Base-by-base conservation (phyloP, 1,139 yeast species). In the Debaryomycetaceae sp. region DNA sequence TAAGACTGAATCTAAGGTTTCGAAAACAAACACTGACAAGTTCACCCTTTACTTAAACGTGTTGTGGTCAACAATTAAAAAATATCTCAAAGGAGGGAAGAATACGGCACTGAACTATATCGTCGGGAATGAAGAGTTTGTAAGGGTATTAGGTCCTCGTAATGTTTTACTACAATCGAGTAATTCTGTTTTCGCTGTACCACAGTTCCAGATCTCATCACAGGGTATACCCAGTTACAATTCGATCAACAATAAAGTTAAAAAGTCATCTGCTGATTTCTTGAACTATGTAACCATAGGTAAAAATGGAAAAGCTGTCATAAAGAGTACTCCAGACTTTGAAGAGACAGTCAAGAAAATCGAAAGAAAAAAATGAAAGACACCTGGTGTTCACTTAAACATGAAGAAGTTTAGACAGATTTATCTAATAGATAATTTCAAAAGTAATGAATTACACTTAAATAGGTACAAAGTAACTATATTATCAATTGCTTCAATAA, bases 111-210 rank as follows among this genome's bases (percentile, higher is more conserved):
- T 22, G 26, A 22, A 3, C 11, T 22, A 22, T 22, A 22, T 22
- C 2, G 26, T 22, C 26, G 73, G 70, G 1, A 61, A 59, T 44
- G 58, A 58, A 22, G 65, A 67, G 15, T 79, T 74, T 46, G 65
- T 79, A 28, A 70, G 65, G 33, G 61, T 81, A 4, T 51, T 65
- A 6, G 87, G 87, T 0, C 85, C 86, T 13, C 67, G 85, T 41
- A 73, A 70, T 31, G 49, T 81, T 5, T 55, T 81, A 34, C 52
- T 81, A 9, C 83, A 79, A 48, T 67, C 75, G 14, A 63, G 57
- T 37, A 50, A 52, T 2, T 30, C 46, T 11, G 33, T 31, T 17
- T 29, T 31, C 39, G 31, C 26, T 17, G 22, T 22, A 7, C 26
- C 28, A 6, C 13, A 26, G 11, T 17, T 33, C 17, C 19, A 18